phyloP scores from a whole-genome alignment of 2,329 filamentous ascomycete genomes.

The Lomentospora prolificans region DNA sequence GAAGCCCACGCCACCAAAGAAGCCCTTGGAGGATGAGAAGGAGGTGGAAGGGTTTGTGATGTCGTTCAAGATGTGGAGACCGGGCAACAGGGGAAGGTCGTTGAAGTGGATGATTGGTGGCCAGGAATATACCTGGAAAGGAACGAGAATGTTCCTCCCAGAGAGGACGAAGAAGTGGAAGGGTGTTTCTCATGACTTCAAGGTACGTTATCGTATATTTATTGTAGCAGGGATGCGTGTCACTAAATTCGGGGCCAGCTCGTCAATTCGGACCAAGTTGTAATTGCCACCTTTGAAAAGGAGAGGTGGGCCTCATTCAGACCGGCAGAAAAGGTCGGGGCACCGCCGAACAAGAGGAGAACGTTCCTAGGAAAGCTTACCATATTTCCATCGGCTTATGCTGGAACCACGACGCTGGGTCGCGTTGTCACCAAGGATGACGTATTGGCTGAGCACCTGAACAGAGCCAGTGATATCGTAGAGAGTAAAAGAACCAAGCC shows the following conservation, averaged over 20 bases:
- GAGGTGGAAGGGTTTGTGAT: neutral
- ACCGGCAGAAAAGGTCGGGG: neutral
- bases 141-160: slow-evolving; percentile 1
- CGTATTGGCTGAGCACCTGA: neutral
- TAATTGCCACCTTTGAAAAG: slow-evolving; percentile 5
- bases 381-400: neutral
- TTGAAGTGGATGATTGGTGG: slow-evolving; percentile 1
- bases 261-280: neutral
- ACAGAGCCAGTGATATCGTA: neutral
- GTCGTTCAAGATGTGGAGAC: neutral
- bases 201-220: neutral
- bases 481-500: neutral
- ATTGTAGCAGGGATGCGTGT: too few species aligned
- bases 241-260: too few species aligned
- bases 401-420: neutral
- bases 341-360: slow-evolving; percentile 3
- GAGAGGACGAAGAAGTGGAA: neutral
- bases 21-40: neutral
- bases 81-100: neutral
- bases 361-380: neutral
- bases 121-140: slow-evolving; percentile 1
- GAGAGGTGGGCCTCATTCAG: neutral
- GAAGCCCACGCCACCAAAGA: neutral
- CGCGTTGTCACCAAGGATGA: neutral
- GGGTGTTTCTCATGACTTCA: slow-evolving; percentile 3